phyloP scores from a whole-genome alignment of 768 basidiomycete genomes.

The Phaffia australis region DNA sequence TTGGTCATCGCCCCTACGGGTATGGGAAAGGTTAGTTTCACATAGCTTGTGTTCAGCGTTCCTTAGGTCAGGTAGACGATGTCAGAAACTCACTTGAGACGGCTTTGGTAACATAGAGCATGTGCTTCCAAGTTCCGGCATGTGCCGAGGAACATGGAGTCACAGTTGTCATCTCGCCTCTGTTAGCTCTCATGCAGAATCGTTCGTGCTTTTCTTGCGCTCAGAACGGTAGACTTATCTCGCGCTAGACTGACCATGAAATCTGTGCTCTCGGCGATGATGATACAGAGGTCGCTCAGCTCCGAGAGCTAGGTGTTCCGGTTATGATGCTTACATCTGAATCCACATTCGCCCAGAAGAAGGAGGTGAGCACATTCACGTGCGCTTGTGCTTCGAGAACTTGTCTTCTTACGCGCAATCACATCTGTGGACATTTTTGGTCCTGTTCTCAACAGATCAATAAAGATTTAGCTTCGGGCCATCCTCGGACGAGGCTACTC shows the following conservation, averaged over 20 bases:
- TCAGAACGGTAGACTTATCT: neutral
- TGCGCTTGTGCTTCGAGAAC: neutral
- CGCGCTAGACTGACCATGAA: neutral
- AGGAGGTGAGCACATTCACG: slow-evolving; percentile 43
- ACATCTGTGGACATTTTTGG: neutral
- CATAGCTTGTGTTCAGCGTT: neutral
- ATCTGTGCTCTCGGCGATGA: neutral
- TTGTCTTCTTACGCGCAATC: neutral
- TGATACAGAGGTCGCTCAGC: slow-evolving; percentile 25
- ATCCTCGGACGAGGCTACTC: slow-evolving; percentile 52
- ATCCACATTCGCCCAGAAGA: slow-evolving; percentile 47
- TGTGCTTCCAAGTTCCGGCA: slow-evolving; percentile 79
- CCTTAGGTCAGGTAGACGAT: neutral
- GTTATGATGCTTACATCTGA: slow-evolving; percentile 61
- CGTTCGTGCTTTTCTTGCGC: slow-evolving; percentile 43
- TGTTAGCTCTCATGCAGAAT: slow-evolving; percentile 77
- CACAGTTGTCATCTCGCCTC: slow-evolving; percentile 64
- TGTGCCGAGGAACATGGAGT: slow-evolving; percentile 58
- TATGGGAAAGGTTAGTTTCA: slow-evolving; percentile 62
- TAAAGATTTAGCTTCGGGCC: slow-evolving; percentile 51
- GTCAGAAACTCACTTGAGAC: neutral
- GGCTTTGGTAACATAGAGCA: slow-evolving; percentile 45
- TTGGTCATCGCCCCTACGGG: slow-evolving; percentile 61
- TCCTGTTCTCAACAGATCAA: slow-evolving; percentile 44
- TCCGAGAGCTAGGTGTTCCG: slow-evolving; percentile 43